Base-by-base conservation (phyloP, 257 asterid species). In the Solanum sparsipilum region DNA sequence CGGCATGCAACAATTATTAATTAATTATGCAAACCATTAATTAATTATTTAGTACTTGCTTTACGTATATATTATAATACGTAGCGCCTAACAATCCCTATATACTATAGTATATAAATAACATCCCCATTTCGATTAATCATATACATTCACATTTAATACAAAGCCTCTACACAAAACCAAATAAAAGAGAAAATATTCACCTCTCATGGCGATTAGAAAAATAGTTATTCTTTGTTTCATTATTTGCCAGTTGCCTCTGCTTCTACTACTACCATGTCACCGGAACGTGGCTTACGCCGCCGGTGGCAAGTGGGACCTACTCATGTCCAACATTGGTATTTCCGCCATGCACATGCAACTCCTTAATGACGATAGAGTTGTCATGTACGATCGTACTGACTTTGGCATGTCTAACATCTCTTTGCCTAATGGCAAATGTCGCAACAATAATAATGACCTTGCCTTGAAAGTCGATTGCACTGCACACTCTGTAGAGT, bases 331-430 rank as follows among this genome's bases (percentile, higher is more conserved):
- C 44, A 91, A 76, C 79, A 73, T 90, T 15, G 95, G 94, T 39
- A 90, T 94, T 23, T 58, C 91, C 1, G 94, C 95, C 90, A 94
- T 93, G 95, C 95, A 94, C 92, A 93, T 94, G 93, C 95, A 92
- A 44, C 95, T 92, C 48, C 93, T 94, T 70, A 67, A 92, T 79
- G 89, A 87, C 38, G 95, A 94, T 83, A 90, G 83, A 15, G 94
- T 94, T 2, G 90, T 94, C 41, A 90, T 94, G 39, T 93, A 56
- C 2, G 95, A 94, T 38, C 93, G 91, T 13, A 94, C 96, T 0
- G 94, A 93, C 73, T 92, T 89, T 38, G 95, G 95, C 0, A 36
- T 7, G 5, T 94, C 96, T 25, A 92, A 94, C 35, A 85, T 93
- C 41, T 88, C 92, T 13, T 76, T 94, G n/a, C 93, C 95, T 0